Evolutionary conservation across 2,329 filamentous ascomycete genomes (phyloP).

Genomic region (Trichoderma sp.): DNA sequence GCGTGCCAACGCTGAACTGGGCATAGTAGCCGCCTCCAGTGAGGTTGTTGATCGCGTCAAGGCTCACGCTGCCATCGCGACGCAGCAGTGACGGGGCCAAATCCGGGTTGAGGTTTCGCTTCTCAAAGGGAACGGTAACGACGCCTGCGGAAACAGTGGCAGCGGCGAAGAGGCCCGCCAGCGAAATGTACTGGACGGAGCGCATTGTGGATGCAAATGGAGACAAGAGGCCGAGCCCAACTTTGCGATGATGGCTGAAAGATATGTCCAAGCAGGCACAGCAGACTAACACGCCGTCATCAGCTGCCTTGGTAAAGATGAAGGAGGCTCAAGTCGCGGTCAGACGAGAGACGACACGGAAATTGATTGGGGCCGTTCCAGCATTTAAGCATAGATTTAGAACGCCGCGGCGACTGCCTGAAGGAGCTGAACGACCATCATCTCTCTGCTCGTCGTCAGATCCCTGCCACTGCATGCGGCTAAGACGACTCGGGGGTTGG

Average conservation of each 20-base stretch:
- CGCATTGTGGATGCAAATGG: conserved; percentile 15
- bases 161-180: conserved; percentile 28
- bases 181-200: conserved; percentile 9
- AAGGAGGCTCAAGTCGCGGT: not conserved
- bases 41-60: conserved; percentile 55
- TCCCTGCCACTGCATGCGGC: conserved; percentile 21
- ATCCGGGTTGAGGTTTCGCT: conserved; percentile 17
- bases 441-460: not conserved
- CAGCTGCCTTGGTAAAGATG: not conserved
- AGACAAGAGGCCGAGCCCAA: not conserved
- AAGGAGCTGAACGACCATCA: conserved; percentile 19
- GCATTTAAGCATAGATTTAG: conserved; percentile 26
- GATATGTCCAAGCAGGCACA: not conserved
- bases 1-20: conserved; percentile 61
- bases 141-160: conserved; percentile 32
- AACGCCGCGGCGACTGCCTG: conserved; percentile 15
- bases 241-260: not conserved
- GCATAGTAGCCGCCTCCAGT: conserved; percentile 60
- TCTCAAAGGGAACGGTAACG: conserved; percentile 32
- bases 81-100: conserved; percentile 32
- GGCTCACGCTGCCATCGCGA: conserved; percentile 36
- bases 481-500: conserved; percentile 21
- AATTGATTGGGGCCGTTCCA: not conserved
- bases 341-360: not conserved
- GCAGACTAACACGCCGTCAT: not conserved